phyloP scores from a whole-genome alignment of 2,329 filamentous ascomycete genomes.

The Penicillium rolfsii region DNA sequence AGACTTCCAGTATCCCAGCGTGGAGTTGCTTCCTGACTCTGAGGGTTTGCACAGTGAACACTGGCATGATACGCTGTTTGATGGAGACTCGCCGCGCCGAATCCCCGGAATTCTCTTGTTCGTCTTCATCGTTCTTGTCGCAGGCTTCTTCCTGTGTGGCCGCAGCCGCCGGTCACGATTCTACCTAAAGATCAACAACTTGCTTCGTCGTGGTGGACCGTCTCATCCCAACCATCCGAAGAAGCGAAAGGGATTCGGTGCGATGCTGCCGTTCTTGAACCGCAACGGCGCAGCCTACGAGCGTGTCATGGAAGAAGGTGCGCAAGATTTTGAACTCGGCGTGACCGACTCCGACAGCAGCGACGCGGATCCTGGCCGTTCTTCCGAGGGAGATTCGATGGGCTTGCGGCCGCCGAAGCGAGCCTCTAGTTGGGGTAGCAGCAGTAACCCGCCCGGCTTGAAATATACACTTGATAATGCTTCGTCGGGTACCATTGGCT shows the following conservation, averaged over 20 bases:
- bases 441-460: slow-evolving; percentile 36
- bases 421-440: slow-evolving; percentile 38
- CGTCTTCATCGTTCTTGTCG: slow-evolving; percentile 69
- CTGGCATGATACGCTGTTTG: slow-evolving; percentile 66
- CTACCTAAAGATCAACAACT: slow-evolving; percentile 56
- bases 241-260: slow-evolving; percentile 66
- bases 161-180: slow-evolving; percentile 71
- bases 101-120: slow-evolving; percentile 78
- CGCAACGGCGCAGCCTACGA: slow-evolving; percentile 66
- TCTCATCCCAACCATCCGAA: slow-evolving; percentile 38
- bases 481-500: slow-evolving; percentile 44
- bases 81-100: slow-evolving; percentile 67
- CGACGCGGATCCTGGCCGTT: slow-evolving; percentile 64
- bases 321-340: slow-evolving; percentile 75
- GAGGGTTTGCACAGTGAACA: slow-evolving; percentile 50
- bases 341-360: slow-evolving; percentile 58
- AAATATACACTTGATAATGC: slow-evolving; percentile 47
- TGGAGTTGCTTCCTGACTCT: slow-evolving; percentile 40
- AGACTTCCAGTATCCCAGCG: slow-evolving; percentile 79
- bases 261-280: slow-evolving; percentile 49
- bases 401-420: slow-evolving; percentile 55
- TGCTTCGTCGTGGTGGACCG: slow-evolving; percentile 37
- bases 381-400: slow-evolving; percentile 61
- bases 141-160: slow-evolving; percentile 75
- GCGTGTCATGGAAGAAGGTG: slow-evolving; percentile 79